Evolutionary conservation across 2,329 filamentous ascomycete genomes (phyloP).

Genomic region (Dactylellina parvicollis): DNA sequence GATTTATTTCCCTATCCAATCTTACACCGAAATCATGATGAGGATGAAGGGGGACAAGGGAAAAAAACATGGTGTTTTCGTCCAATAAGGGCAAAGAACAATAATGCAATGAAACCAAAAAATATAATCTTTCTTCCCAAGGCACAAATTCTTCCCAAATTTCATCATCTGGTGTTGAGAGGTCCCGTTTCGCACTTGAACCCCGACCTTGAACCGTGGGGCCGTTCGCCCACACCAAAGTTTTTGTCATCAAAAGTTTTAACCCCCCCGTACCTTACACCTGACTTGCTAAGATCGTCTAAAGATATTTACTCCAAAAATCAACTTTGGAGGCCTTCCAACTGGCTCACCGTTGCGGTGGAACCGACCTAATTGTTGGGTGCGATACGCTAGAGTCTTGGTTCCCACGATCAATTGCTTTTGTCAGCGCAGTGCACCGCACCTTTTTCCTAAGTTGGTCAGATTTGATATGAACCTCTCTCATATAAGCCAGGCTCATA

Average conservation of each 20-base stretch:
- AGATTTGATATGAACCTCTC: constrained; percentile 10
- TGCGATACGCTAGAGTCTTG: not conserved
- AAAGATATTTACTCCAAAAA: not conserved
- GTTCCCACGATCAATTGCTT: constrained; percentile 13
- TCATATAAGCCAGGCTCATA: too few relatives aligned
- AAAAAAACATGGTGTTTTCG: constrained; percentile 19
- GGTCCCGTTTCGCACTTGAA: not conserved
- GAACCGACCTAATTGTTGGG: constrained; percentile 12
- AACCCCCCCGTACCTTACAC: not conserved
- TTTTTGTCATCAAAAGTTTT: not conserved
- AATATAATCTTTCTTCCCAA: not conserved
- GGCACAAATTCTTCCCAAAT: constrained; percentile 2
- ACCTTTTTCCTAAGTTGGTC: not conserved
- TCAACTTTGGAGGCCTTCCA: not conserved
- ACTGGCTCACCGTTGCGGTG: constrained; percentile 9
- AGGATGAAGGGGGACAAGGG: not conserved
- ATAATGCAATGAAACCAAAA: constrained; percentile 44
- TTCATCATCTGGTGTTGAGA: constrained; percentile 24
- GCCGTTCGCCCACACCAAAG: not conserved
- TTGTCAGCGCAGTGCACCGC: not conserved
- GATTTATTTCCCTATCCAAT: constrained; percentile 46
- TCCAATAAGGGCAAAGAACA: constrained; percentile 35
- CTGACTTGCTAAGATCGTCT: not conserved
- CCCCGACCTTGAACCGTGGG: not conserved
- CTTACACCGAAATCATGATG: constrained; percentile 26